A percentile compares a stretch with the other conserved stretches of the same genome.
Evolutionary conservation across 495 filamentous ascomycete genomes (phyloP).

Genomic region (Opeltia flavorubescens): DNA sequence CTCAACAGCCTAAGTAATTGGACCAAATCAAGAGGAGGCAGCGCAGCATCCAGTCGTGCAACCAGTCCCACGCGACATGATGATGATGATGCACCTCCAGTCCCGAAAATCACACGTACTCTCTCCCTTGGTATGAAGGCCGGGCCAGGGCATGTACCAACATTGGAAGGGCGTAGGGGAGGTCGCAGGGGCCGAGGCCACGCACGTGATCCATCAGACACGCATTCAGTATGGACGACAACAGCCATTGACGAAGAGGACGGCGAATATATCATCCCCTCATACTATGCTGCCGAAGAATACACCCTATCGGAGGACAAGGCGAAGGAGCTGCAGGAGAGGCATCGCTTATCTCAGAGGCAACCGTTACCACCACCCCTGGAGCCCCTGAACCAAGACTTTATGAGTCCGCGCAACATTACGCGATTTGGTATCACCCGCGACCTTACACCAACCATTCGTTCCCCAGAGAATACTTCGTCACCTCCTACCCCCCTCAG

Average conservation of each 20-base stretch:
- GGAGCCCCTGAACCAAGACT: background rate
- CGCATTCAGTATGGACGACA: background rate
- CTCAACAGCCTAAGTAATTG: background rate
- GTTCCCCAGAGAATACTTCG: background rate
- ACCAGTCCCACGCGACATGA: background rate
- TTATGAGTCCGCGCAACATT: background rate
- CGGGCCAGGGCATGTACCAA: background rate
- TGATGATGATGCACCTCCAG: background rate
- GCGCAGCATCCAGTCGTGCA: background rate
- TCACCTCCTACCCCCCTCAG: background rate
- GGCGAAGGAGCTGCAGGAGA: background rate
- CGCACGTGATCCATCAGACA: background rate
- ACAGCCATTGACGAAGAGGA: background rate
- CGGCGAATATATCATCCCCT: background rate
- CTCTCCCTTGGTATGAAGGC: background rate
- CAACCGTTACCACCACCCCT: background rate
- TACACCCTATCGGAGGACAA: background rate
- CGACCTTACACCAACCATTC: background rate
- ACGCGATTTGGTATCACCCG: background rate
- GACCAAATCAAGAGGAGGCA: background rate
- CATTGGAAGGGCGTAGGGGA: background rate
- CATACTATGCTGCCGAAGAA: background rate
- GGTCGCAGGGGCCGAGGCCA: background rate
- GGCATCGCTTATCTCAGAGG: background rate
- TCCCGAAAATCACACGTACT: background rate